A percentile compares a stretch with the other conserved stretches of the same genome.
These are phyloP conservation scores for Beta macrorhiza DNA, from an alignment of 179 eudicot genomes.

Conservation along the genomic window DNA sequence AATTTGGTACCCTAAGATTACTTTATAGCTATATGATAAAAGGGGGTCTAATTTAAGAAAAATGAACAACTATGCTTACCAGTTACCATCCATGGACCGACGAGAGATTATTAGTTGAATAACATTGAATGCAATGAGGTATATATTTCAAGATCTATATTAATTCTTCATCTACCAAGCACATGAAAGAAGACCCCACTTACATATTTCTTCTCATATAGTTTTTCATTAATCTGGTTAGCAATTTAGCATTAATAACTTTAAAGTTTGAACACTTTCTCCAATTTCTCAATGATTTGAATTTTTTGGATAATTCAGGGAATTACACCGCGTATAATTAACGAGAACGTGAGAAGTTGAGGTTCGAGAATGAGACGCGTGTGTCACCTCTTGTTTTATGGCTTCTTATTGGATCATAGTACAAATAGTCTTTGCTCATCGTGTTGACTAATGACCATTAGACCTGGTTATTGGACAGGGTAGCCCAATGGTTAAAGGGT, in stretches of 20 bases:
- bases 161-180: conserved; percentile 30
- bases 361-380: background rate
- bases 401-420: no score
- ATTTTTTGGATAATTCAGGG: background rate
- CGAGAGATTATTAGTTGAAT: conserved; percentile 5
- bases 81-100: background rate
- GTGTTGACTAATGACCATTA: no score
- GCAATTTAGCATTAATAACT: conserved; percentile 5
- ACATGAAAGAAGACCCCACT: conserved; percentile 36
- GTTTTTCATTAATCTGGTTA: conserved; percentile 1
- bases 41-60: background rate
- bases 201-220: background rate
- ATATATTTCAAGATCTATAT: conserved; percentile 26
- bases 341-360: background rate
- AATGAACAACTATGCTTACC: background rate
- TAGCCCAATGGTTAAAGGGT: no score
- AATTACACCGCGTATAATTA: background rate
- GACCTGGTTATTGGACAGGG: no score
- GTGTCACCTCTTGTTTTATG: background rate
- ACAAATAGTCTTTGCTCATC: no score
- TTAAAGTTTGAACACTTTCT: background rate
- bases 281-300: background rate
- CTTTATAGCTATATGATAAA: background rate
- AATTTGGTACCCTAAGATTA: background rate
- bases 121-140: conserved; percentile 20